phyloP scores from a whole-genome alignment of 1,284 basidiomycete species.

The Trichosporon asahii region DNA sequence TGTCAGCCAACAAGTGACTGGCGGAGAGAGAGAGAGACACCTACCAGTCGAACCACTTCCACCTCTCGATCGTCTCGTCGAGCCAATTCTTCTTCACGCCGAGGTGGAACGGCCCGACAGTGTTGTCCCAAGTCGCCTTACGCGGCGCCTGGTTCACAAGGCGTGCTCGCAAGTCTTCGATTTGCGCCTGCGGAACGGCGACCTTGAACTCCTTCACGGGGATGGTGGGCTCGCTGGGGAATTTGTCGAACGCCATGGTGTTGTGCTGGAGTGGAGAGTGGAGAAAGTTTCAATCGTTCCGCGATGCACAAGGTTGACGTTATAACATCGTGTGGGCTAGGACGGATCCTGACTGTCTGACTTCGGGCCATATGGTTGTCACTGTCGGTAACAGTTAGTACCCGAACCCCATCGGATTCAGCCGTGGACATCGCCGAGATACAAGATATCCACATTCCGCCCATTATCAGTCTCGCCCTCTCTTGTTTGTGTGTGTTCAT shows the following conservation, averaged over 20 bases:
- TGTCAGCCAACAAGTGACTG: not conserved
- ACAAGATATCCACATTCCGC: not conserved
- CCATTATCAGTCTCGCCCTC: not conserved
- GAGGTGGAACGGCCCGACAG: slow-evolving; percentile 21
- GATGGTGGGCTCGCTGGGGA: slow-evolving; percentile 34
- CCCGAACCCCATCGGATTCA: not conserved
- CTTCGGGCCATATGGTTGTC: not conserved
- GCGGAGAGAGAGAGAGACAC: not conserved
- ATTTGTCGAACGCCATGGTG: slow-evolving; percentile 26
- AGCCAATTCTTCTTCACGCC: slow-evolving; percentile 34
- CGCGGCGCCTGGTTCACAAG: slow-evolving; percentile 28
- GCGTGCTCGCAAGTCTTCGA: slow-evolving; percentile 36
- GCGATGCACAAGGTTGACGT: not conserved
- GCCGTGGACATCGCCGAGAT: not conserved
- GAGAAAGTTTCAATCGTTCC: no score
- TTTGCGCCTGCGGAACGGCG: slow-evolving; percentile 31
- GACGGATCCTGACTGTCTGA: not conserved
- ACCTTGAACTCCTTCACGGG: slow-evolving; percentile 33
- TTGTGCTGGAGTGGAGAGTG: not conserved
- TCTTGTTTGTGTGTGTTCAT: not conserved
- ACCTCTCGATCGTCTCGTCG: slow-evolving; percentile 24
- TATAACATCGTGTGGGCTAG: not conserved
- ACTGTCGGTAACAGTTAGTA: slow-evolving; percentile 3
- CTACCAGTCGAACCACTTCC: slow-evolving; percentile 37
- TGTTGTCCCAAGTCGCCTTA: slow-evolving; percentile 43